Evolutionary conservation across 208 protist species (phyloP), one percentile per base, ranked within the genome.

Genomic region (Leishmania aethiopica): DNA sequence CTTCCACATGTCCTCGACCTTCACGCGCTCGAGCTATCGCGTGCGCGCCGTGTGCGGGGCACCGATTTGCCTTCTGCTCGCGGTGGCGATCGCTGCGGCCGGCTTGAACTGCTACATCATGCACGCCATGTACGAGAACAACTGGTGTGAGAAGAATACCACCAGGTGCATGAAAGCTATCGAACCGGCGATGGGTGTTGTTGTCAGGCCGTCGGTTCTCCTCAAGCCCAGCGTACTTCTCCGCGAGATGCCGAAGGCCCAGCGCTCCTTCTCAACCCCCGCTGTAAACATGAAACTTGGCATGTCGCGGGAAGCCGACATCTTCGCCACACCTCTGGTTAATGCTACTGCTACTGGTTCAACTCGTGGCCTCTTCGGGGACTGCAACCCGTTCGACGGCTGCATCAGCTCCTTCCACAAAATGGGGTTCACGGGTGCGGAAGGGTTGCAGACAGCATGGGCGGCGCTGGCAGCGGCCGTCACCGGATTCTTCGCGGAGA

Each of bases 361-460:
- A 25, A 37, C 45, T 7, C 7, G 11, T 25, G 10, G 7, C 40
- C 22, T n/a, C 47, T n/a, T 40, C 77, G 57, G 22, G 32, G 47
- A 75, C 74, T 90, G 86, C 76, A 78, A 86, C 70, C 80, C 80
- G 5, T 86, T 86, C 37, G 75, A 88, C 3, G 81, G 78, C 64
- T 90, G 87, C 75, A 70, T 90, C 28, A 7, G 37, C 37, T 88
- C 87, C 8, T 90, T 77, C 81, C 72, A 67, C 37, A 32, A 75
- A 0, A 90, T 90, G 87, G 84, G 84, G 19, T 90, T 88, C 76
- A 69, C 79, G n/a, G 17, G 11, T n/a, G 49, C 70, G 13, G 42
- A 17, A 13, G 87, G 87, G 6, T 84, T 64, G 51, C 2, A 64
- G 5, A 15, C 51, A 0, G 40, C 55, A 66, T 83, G 80, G 76